Percentiles rank a stretch among this genome's conserved stretches.
Evolutionary conservation across 768 basidiomycete genomes (phyloP).

Genomic region (Pseudohyphozyma bogoriensis): DNA sequence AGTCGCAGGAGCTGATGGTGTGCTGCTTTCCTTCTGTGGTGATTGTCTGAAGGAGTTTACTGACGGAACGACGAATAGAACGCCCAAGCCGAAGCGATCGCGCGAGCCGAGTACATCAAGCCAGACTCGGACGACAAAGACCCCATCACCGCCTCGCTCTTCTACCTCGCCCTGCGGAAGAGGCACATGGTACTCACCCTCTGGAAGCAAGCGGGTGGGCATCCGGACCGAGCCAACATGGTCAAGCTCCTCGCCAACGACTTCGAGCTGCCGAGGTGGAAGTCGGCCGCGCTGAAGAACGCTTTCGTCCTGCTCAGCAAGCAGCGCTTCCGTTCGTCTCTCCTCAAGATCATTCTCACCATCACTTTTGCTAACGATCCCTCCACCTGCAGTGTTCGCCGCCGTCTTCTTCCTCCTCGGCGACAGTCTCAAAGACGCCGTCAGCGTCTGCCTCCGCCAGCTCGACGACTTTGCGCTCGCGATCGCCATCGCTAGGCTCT

Average conservation of each 20-base stretch:
- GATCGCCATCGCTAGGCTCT: constrained; percentile 68
- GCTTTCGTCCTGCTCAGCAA: constrained; percentile 85
- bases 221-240: constrained; percentile 79
- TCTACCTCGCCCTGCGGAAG: constrained; percentile 91
- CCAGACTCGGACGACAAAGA: constrained; percentile 65
- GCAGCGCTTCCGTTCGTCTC: constrained; percentile 51
- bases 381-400: constrained; percentile 64
- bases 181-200: constrained; percentile 82
- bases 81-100: constrained; percentile 73
- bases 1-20: constrained; percentile 66
- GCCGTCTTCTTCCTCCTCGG: constrained; percentile 95
- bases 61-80: constrained; percentile 44
- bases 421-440: constrained; percentile 76
- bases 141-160: constrained; percentile 76
- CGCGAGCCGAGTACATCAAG: constrained; percentile 82
- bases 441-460: constrained; percentile 78
- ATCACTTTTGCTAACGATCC: constrained; percentile 12
- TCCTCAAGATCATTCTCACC: neutral
- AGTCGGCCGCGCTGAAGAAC: constrained; percentile 88
- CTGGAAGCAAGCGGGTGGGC: constrained; percentile 91
- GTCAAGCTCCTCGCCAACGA: constrained; percentile 86
- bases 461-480: constrained; percentile 85
- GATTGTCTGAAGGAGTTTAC: neutral
- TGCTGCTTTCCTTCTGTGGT: constrained; percentile 29
- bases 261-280: constrained; percentile 73